Conservation (phyloP, 1,284 basidiomycete species). For the Malassezia furfur region DNA sequence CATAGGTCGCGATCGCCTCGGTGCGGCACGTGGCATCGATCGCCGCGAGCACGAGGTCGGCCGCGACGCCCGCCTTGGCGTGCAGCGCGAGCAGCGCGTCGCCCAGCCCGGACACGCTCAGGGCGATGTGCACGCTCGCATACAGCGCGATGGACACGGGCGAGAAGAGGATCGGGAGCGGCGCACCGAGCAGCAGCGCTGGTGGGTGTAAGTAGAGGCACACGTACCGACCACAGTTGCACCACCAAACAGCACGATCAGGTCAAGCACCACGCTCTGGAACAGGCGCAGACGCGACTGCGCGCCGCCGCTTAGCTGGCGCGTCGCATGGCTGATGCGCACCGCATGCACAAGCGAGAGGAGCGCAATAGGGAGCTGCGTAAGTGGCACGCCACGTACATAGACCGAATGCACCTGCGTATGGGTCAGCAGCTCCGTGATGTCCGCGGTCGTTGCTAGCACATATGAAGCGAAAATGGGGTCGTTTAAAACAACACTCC, state of each 20-base stretch:
- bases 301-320: slow-evolving; percentile 24
- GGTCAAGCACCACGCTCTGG: slow-evolving; percentile 30
- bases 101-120: slow-evolving; percentile 16
- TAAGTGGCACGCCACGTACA: not conserved
- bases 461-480: slow-evolving; percentile 13
- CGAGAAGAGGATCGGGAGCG: slow-evolving; percentile 25
- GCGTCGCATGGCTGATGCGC: slow-evolving; percentile 32
- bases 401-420: slow-evolving; percentile 7
- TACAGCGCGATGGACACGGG: slow-evolving; percentile 27
- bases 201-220: not conserved
- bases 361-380: slow-evolving; percentile 23
- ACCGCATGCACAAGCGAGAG: slow-evolving; percentile 24
- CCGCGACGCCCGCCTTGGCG: not conserved
- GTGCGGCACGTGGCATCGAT: slow-evolving; percentile 31
- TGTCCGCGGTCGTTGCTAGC: slow-evolving; percentile 9
- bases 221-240: not conserved
- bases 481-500: slow-evolving; percentile 2
- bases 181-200: slow-evolving; percentile 22
- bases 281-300: slow-evolving; percentile 19
- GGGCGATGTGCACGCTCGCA: slow-evolving; percentile 22
- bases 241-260: slow-evolving; percentile 35
- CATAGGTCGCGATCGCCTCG: slow-evolving; percentile 31
- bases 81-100: slow-evolving; percentile 16
- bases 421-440: slow-evolving; percentile 10
- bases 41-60: slow-evolving; percentile 22